A percentile compares a stretch with the other conserved stretches of the same genome.
Conservation (phyloP, 495 filamentous ascomycete species). For the Penicillium manginii region DNA sequence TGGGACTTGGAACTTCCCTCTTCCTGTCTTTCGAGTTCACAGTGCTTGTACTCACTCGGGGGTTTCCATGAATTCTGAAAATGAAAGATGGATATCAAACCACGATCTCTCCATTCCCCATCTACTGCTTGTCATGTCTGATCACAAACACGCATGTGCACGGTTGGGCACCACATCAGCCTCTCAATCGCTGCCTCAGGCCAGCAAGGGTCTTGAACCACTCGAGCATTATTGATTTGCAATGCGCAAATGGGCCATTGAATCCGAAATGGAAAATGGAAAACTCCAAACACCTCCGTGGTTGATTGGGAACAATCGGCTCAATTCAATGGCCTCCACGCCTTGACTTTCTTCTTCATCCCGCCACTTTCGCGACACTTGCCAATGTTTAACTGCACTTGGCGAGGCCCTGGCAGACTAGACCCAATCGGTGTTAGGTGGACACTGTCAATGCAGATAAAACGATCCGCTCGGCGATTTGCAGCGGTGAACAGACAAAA, state of each 20-base stretch:
- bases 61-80: too few relatives aligned
- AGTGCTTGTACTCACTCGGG: neutral
- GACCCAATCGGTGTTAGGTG: constrained; percentile 12
- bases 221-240: neutral
- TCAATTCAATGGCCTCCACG: neutral
- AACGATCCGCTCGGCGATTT: constrained; percentile 7
- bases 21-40: neutral
- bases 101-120: neutral
- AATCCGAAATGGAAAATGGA: neutral
- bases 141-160: neutral
- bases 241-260: neutral
- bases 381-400: neutral
- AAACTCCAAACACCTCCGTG: neutral
- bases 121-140: neutral
- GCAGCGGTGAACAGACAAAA: constrained; percentile 3
- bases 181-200: neutral
- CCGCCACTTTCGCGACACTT: neutral
- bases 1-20: constrained; percentile 1
- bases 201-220: neutral
- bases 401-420: constrained; percentile 4
- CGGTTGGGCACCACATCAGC: neutral
- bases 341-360: neutral
- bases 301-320: neutral
- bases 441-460: neutral
- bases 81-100: too few relatives aligned